phyloP scores from a whole-genome alignment of 371 early-diverging fungal genomes.

The Rhizoclosmatium hyalinum region DNA sequence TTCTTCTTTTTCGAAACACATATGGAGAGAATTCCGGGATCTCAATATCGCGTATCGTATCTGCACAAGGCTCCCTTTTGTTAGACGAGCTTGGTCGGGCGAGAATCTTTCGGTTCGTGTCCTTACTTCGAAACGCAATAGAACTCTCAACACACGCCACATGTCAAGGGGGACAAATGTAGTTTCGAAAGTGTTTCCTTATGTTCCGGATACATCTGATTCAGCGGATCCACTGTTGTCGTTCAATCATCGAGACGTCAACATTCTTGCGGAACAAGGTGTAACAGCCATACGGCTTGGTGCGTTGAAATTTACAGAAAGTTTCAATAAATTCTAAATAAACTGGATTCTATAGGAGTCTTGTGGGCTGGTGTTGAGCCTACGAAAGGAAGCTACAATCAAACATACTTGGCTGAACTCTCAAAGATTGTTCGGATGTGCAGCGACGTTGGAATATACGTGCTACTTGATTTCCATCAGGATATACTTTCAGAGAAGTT shows the following conservation, averaged over 20 bases:
- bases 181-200: slow-evolving; percentile 29
- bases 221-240: slow-evolving; percentile 12
- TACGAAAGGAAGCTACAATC: slow-evolving; percentile 62
- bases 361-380: slow-evolving; percentile 70
- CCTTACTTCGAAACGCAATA: background rate
- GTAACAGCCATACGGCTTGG: slow-evolving; percentile 32
- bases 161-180: slow-evolving; percentile 34
- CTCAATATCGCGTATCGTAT: slow-evolving; percentile 6
- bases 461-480: slow-evolving; percentile 38
- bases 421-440: slow-evolving; percentile 46
- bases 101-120: slow-evolving; percentile 29
- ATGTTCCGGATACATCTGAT: slow-evolving; percentile 17
- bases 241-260: slow-evolving; percentile 31
- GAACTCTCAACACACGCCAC: background rate
- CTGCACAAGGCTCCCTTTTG: slow-evolving; percentile 15
- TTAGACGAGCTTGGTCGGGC: slow-evolving; percentile 26
- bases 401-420: slow-evolving; percentile 60
- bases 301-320: background rate
- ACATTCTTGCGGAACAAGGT: slow-evolving; percentile 13
- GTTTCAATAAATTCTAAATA: background rate
- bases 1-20: too few relatives aligned
- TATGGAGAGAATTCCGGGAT: too few relatives aligned
- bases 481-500: slow-evolving; percentile 34
- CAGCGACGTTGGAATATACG: slow-evolving; percentile 32
- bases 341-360: background rate